Evolutionary conservation across 2,329 filamentous ascomycete genomes (phyloP).

Genomic region (Epichloe coenophiala): DNA sequence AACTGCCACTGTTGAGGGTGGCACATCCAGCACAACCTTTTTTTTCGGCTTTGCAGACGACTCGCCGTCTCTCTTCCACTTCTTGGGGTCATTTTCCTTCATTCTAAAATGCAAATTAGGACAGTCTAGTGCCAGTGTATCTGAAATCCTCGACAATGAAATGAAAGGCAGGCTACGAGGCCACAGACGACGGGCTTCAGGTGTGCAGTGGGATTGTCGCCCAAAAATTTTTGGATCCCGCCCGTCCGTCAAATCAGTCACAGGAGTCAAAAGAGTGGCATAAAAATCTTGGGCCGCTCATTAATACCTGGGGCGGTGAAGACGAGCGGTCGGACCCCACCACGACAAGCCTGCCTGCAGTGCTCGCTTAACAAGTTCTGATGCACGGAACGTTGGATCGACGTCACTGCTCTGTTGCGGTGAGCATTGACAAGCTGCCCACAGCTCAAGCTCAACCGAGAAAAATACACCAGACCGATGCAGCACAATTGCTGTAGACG

Average conservation of each 20-base stretch:
- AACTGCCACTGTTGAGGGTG: slow-evolving; percentile 28
- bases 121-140: not conserved
- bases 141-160: not conserved
- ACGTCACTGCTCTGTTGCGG: slow-evolving; percentile 1
- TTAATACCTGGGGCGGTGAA: slow-evolving; percentile 16
- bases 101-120: slow-evolving; percentile 14
- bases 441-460: not conserved
- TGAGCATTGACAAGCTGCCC: slow-evolving; percentile 5
- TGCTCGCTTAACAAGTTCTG: not conserved
- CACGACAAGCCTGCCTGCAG: not conserved
- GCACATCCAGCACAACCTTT: slow-evolving; percentile 37
- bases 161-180: not conserved
- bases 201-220: slow-evolving; percentile 12
- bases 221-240: slow-evolving; percentile 15
- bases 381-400: not conserved
- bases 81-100: slow-evolving; percentile 30
- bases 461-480: not conserved
- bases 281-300: slow-evolving; percentile 12
- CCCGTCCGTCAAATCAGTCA: slow-evolving; percentile 2
- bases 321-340: slow-evolving; percentile 10
- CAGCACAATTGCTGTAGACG: not conserved
- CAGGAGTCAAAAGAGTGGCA: slow-evolving; percentile 9
- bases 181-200: not conserved
- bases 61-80: slow-evolving; percentile 39
- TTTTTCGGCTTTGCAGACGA: slow-evolving; percentile 32